Base-by-base conservation (phyloP, 2,329 filamentous ascomycete genomes). In the Chaetomium sp. region DNA sequence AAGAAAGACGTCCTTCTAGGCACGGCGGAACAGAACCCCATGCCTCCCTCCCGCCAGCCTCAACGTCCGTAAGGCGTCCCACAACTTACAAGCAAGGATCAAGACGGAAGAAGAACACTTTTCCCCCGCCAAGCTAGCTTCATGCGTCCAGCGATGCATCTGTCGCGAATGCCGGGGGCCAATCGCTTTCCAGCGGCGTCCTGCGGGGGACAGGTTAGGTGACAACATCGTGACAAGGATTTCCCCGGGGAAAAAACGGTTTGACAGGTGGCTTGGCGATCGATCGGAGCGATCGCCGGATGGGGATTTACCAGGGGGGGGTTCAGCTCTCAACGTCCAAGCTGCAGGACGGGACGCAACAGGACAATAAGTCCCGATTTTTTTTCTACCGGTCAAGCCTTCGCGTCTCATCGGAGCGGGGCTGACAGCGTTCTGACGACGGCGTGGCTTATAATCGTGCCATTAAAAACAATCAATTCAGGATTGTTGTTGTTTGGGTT, bases 231-330 rank as follows among this genome's bases (percentile, higher is more conserved):
- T 25, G 38, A 21, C 60, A 56, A 33, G 60, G 60, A 62, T 56
- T 27, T 33, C 23, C 2, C 19, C n/a, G n/a, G 29, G 35, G 35
- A 42, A 56, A 27, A 21, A 4, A 19, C 3, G 12, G 29, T 25
- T 35, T 50, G 57, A 35, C 47, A 38, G 27, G 16, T 19, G 9
- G 16, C 58, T 60, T 60, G 58, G 58, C 58, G 58, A 60, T 60
- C 58, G 58, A 60, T 60, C 58, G 33, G 25, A 19, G 38, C 27
- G 19, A 31, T 25, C 56, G 16, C 31, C 25, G 38, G 35, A 16
- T 33, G 29, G 19, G 53, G 31, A 55, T 55, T 35, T 10, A n/a
- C 21, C 49, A 25, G 23, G 25, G 12, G 54, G 21, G 9, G n/a
- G 23, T 57, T 23, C 33, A 38, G n/a, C 54, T 38, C 5, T 42